phyloP scores from a whole-genome alignment of 2,329 filamentous ascomycete species.

The Ilyonectria destructans region DNA sequence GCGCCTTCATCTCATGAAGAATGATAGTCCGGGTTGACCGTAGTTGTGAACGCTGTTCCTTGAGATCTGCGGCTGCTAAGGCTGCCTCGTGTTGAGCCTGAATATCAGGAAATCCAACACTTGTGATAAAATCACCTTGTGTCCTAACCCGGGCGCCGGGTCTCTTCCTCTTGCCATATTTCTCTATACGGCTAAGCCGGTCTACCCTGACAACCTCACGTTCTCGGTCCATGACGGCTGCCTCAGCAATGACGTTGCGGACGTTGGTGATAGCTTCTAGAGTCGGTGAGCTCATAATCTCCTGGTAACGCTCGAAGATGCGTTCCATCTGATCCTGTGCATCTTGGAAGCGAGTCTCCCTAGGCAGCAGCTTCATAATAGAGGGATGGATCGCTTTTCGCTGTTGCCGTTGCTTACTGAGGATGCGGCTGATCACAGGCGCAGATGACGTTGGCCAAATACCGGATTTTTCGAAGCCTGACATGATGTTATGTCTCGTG shows the following conservation, averaged over 20 bases:
- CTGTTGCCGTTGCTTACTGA: not conserved
- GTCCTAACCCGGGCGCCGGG: not conserved
- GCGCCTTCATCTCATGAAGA: not conserved
- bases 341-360: no score
- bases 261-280: slow-evolving; percentile 10
- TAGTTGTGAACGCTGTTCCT: slow-evolving; percentile 1
- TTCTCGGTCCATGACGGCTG: not conserved
- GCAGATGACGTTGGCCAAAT: not conserved
- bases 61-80: not conserved
- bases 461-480: slow-evolving; percentile 8
- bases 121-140: slow-evolving; percentile 4
- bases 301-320: not conserved
- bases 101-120: slow-evolving; percentile 2
- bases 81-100: slow-evolving; percentile 1
- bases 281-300: slow-evolving; percentile 8
- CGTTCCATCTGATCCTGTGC: no score
- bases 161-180: slow-evolving; percentile 8
- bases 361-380: not conserved
- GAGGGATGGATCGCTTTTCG: slow-evolving; percentile 4
- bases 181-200: slow-evolving; percentile 7
- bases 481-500: not conserved
- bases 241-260: slow-evolving; percentile 1
- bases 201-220: not conserved
- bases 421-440: slow-evolving; percentile 2
- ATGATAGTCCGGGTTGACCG: not conserved